phyloP scores from a whole-genome alignment of 2,329 filamentous ascomycete species.

The Rhytidhysteron rufulum region DNA sequence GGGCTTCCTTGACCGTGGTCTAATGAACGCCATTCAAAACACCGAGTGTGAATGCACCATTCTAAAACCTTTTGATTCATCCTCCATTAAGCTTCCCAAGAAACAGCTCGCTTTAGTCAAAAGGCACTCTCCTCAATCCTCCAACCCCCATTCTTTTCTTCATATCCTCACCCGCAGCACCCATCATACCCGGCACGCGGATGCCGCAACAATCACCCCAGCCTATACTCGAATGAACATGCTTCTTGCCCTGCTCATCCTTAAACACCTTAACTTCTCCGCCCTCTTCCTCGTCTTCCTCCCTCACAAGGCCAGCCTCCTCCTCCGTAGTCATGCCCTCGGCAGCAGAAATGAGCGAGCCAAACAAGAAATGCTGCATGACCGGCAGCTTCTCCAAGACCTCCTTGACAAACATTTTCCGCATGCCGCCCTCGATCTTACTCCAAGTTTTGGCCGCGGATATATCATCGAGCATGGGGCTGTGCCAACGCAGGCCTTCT shows the following conservation, averaged over 20 bases:
- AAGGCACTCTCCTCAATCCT: slow-evolving; percentile 70
- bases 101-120: no score
- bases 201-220: slow-evolving; percentile 99
- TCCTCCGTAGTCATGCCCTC: slow-evolving; percentile 72
- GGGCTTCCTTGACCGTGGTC: no score
- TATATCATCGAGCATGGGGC: slow-evolving; percentile 97
- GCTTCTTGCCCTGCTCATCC: slow-evolving; percentile 62
- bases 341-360: slow-evolving; percentile 73
- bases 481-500: slow-evolving; percentile 91
- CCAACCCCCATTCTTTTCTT: slow-evolving; percentile 66
- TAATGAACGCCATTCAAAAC: no score
- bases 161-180: slow-evolving; percentile 84
- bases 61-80: no score
- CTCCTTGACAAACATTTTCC: slow-evolving; percentile 92
- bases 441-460: slow-evolving; percentile 82
- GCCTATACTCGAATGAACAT: slow-evolving; percentile 62
- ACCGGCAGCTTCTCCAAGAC: slow-evolving; percentile 91
- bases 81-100: no score
- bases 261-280: slow-evolving; percentile 55
- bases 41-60: no score
- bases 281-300: slow-evolving; percentile 43
- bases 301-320: slow-evolving; percentile 44
- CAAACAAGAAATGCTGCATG: slow-evolving; percentile 98
- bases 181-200: slow-evolving; percentile 90
- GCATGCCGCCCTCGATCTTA: slow-evolving; percentile 94